A percentile compares a stretch with the other conserved stretches of the same genome.
These are phyloP conservation scores for Glarea lozoyensis DNA, from an alignment of 495 filamentous ascomycete genomes.

Conservation along the genomic window DNA sequence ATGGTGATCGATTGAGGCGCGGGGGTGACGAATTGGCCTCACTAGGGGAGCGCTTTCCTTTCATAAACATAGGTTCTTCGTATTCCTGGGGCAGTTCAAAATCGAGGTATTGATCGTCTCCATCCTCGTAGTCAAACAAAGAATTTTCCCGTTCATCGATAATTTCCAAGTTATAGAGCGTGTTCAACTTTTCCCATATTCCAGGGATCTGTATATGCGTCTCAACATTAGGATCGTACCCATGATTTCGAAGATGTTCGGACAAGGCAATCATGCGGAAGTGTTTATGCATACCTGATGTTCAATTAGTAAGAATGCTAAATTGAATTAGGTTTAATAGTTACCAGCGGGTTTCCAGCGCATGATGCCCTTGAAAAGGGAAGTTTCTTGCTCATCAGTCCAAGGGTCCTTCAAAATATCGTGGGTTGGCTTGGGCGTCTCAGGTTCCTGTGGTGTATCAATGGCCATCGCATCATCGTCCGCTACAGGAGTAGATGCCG, in stretches of 20 bases:
- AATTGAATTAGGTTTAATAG: neutral
- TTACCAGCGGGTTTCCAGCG: slow-evolving; percentile 89
- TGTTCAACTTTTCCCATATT: slow-evolving; percentile 82
- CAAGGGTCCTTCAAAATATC: slow-evolving; percentile 59
- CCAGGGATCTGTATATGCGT: slow-evolving; percentile 80
- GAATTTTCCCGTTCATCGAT: slow-evolving; percentile 77
- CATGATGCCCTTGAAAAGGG: slow-evolving; percentile 80
- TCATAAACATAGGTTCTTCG: slow-evolving; percentile 62
- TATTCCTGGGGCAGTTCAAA: slow-evolving; percentile 79
- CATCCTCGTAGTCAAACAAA: slow-evolving; percentile 54
- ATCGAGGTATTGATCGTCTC: slow-evolving; percentile 47
- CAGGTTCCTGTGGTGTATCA: slow-evolving; percentile 36
- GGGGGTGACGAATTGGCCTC: slow-evolving; percentile 28
- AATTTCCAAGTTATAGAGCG: slow-evolving; percentile 78
- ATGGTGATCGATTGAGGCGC: slow-evolving; percentile 30
- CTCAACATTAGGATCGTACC: slow-evolving; percentile 57
- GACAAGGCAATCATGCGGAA: slow-evolving; percentile 91
- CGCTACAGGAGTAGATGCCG: slow-evolving; percentile 30
- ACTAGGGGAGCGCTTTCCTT: slow-evolving; percentile 38
- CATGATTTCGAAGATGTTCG: slow-evolving; percentile 77
- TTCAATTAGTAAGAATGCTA: neutral
- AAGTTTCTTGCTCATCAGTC: slow-evolving; percentile 92
- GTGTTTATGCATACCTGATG: slow-evolving; percentile 87
- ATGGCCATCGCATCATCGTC: slow-evolving; percentile 45
- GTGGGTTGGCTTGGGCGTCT: slow-evolving; percentile 30